Base-by-base conservation (phyloP, 768 basidiomycete genomes). In the Trametes gibbosa region DNA sequence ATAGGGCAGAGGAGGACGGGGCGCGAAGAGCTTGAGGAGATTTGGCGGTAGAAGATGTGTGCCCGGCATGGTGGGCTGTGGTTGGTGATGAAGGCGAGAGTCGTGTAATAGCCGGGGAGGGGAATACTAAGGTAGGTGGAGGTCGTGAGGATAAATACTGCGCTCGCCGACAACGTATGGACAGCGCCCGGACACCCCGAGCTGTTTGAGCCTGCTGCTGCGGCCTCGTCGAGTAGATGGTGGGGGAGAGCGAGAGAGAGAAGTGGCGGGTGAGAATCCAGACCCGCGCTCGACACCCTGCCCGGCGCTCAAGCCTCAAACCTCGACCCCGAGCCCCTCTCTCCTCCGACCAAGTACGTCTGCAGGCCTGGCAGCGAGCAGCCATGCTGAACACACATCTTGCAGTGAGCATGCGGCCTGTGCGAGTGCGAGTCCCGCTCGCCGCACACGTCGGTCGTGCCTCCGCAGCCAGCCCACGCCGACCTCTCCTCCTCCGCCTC, bases 1-100 rank as follows among this genome's bases (percentile, higher is more conserved):
- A 70, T 94, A 98, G 0, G 90, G 89, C 3, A 98, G 82, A 2
- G 89, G 90, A 1, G 96, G 93, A 7, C 97, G 86, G 4, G 97
- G 95, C 0, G 93, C 89, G 72, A 98, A 99, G 65, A 98, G 88
- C 72, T 96, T 95, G 73, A 98, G 86, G 52, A 99, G 84, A 75
- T 98, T 97, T 3, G 94, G 94, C 3, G 96, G 96, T 23, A 99
- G 83, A 23, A 95, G 80, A 75, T 95, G 92, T 3, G 92, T 94
- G 48, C 89, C 90, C 10, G 79, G 80, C 79, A 80, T 80, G 60
- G 39, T 63, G 63, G 48, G 25, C 35, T 43, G 56, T 29, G 47
- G 35, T 54, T 47, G 27, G 17, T 13, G 37, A 24, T 13, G n/a
- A 25, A 29, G 50, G 21, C 7, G 58, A 4, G 58, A 0, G 37